Base-by-base conservation (phyloP, 73 alveolate genomes). In the Urostyla sp. region DNA sequence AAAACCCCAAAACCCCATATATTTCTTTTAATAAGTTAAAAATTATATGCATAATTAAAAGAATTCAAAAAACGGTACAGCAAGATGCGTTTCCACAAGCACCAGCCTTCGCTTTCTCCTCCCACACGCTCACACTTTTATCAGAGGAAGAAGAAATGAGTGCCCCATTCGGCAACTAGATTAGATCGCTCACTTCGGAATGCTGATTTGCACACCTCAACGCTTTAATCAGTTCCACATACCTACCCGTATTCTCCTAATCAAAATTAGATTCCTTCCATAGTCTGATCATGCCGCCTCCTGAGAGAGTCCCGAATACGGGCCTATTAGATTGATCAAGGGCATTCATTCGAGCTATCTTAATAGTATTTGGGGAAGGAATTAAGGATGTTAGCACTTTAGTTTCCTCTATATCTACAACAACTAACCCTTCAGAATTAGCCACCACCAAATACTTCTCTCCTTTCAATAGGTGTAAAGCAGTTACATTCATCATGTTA, bases 101-200 rank as follows among this genome's bases (percentile, higher is more conserved):
- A 40, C 51, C 54, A 7, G 72, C 69, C 30, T 48, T 48, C n/a
- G n/a, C n/a, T 31, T 69, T 69, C 55, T 69, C 83, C 35, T 69
- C 83, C 83, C 83, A 69, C 43, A 69, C 20, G 18, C 56, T 5
- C 1, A 69, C 24, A 31, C 34, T 69, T 38, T 49, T 69, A 31
- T 69, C 83, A 30, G 5, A 2, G 18, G 72, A 26, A 23, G 72
- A 15, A 6, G 72, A 24, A 3, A 69, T 69, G 18, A 69, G 8
- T 46, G 83, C 21, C 1, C 83, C 83, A 69, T 69, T 69, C 18
- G 69, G 15, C 10, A 69, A 48, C 34, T 69, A 30, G 8, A 69
- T 49, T 7, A 69, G 8, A 32, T 69, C 69, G 3, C 55, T 69
- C 7, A 49, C 69, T 48, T 48, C 21, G 40, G 30, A 46, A 15